Base-by-base conservation (phyloP, 148 eudicot genomes). In the Heliosperma pusillum region DNA sequence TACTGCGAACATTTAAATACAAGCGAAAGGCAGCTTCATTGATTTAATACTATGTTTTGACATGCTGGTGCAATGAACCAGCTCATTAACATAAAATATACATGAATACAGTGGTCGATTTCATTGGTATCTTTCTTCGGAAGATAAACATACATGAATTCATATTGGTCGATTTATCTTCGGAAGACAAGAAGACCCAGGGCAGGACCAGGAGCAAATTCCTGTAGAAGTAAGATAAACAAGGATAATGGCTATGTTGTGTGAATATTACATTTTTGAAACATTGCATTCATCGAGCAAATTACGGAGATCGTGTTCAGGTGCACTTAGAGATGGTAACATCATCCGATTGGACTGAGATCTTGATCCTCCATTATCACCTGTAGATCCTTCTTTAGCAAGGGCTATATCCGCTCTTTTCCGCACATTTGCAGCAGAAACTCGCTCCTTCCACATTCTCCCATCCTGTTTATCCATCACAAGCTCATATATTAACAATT, bases 361-460 rank as follows among this genome's bases (percentile, higher is more conserved):
- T 33, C 44, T 65, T 2, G 69, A 33, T 20, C 13, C 45, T 19
- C 25, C 22, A 7, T 92, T 67, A 72, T 80, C 89, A 8, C 61
- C 56, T 11, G 65, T 40, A 42, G 76, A 62, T 27, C 80, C 91
- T 81, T 88, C 93, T 63, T 80, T 88, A 85, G 81, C 69, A 3
- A 76, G 80, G 1, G 93, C 81, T 80, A 88, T 63, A 71, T 91
- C 93, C 9, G 82, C 21, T 73, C 86, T 88, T 83, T 92, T 91
- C 24, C 81, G 83, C 63, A 69, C 86, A 15, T 83, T 81, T 67
- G 90, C 91, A 53, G 85, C 81, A 57, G 97, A 82, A 30, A 86
- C 87, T 57, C 98, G 83, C 86, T 94, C 97, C 85, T 92, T 94
- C 98, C 98, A 94, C 83, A 91, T 80, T 80, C 97, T 82, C 24